Evolutionary conservation across 2,329 filamentous ascomycete species (phyloP).

Genomic region (Metarhizium robertsii): DNA sequence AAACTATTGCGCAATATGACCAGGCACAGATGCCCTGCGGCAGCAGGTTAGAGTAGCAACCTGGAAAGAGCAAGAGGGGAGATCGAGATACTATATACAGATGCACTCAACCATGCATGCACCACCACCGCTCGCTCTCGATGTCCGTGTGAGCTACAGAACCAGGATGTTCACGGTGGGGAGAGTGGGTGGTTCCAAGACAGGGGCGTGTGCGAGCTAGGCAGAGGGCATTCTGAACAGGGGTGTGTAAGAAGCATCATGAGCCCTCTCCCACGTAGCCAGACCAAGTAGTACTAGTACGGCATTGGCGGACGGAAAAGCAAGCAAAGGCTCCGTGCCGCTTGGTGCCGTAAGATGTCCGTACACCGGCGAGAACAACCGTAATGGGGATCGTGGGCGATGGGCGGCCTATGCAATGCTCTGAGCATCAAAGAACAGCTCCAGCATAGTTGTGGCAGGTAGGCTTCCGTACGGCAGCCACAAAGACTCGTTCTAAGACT

Average conservation of each 20-base stretch:
- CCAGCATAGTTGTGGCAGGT: background rate
- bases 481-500: background rate
- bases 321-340: background rate
- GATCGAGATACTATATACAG: slow-evolving; percentile 6
- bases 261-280: too few relatives aligned
- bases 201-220: background rate
- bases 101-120: background rate
- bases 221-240: background rate
- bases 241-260: too few relatives aligned
- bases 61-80: background rate
- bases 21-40: slow-evolving; percentile 7
- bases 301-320: background rate
- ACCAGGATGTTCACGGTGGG: background rate
- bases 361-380: background rate
- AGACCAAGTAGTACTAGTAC: background rate
- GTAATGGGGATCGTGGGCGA: too few relatives aligned
- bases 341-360: background rate
- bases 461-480: background rate
- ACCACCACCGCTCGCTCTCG: background rate
- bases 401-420: too few relatives aligned
- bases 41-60: background rate
- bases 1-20: background rate
- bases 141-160: slow-evolving; percentile 1
- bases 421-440: too few relatives aligned
- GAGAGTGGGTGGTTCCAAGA: background rate